Evolutionary conservation across 2,329 filamentous ascomycete species (phyloP), one percentile per base, ranked within the genome.

Genomic region (Fonsecaea monophora): DNA sequence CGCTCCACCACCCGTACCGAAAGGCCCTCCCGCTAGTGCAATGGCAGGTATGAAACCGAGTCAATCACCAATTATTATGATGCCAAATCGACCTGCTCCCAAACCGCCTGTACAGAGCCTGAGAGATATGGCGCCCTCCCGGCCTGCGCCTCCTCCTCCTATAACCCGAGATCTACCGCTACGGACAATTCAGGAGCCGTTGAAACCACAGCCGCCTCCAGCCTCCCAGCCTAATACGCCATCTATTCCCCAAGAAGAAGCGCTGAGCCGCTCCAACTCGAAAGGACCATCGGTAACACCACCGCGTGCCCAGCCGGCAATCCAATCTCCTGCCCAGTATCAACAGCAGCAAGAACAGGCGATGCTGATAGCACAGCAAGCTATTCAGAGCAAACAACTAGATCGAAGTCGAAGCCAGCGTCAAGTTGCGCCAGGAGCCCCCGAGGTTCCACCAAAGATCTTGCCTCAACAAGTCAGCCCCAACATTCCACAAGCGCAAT

Each of bases 1-100:
- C 75, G 92, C 94, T 18, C 92, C 95, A 45, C 95, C 95, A 70
- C 95, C 94, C 10, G 91, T 97, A 68, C 94, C 94, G 65, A 77
- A 86, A 38, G 78, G 75, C 61, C 73, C 75, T 40, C 78, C 79
- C 48, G 74, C 73, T 54, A 83, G 53, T 53, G 73, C 74, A 45
- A 69, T 73, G 45, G 61, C 78, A 53, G 77, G 81, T 37, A 80
- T 82, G 50, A 76, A 79, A 64, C 86, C 86, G 76, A 86, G 87
- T 70, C 77, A 85, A 68, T 21, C 61, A 15, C 60, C 57, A 21
- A 85, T 86, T 60, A 80, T 93, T 74, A 85, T 96, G 75, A 85
- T 96, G 75, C 94, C 95, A 58, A 91, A 88, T 74, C 88, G 95
- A 68, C 91, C 92, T 62, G 93, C 94, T 54, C 95, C 94, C 60